Conservation (phyloP, 23 red algal genomes). For the Cyanidium caldarium region DNA sequence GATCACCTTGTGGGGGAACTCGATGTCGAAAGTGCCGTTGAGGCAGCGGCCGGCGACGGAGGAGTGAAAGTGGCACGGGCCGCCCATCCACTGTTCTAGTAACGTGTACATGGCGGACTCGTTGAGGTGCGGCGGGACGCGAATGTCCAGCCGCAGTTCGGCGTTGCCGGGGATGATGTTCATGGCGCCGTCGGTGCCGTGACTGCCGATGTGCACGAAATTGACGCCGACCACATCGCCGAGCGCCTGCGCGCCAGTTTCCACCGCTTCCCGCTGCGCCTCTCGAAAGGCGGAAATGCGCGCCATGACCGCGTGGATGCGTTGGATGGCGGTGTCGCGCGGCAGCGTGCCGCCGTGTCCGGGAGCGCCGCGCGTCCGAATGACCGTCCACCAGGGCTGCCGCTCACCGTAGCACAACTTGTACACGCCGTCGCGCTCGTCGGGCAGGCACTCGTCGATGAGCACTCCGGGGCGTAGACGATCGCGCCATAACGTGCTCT, state of each 20-base stretch:
- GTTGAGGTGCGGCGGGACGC: slow-evolving; percentile 48
- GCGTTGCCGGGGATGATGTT: slow-evolving; percentile 72
- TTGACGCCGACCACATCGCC: slow-evolving; percentile 64
- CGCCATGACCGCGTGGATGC: slow-evolving; percentile 18
- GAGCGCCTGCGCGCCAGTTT: slow-evolving; percentile 12
- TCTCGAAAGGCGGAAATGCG: slow-evolving; percentile 22
- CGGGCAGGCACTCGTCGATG: slow-evolving; percentile 72
- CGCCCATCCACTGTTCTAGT: slow-evolving; percentile 27
- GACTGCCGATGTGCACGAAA: slow-evolving; percentile 34
- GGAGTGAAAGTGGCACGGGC: neutral
- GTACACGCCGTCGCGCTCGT: slow-evolving; percentile 3
- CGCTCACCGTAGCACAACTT: slow-evolving; percentile 72
- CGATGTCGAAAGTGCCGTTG: slow-evolving; percentile 2
- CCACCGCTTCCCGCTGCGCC: neutral
- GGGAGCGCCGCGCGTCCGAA: slow-evolving; percentile 24
- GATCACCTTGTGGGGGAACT: slow-evolving; percentile 28
- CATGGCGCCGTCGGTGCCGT: slow-evolving; percentile 27
- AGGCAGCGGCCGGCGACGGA: neutral
- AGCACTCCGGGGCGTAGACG: slow-evolving; percentile 28
- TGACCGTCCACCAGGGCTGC: slow-evolving; percentile 56
- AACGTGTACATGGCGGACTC: slow-evolving; percentile 7
- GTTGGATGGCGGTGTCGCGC: slow-evolving; percentile 30
- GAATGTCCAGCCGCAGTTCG: slow-evolving; percentile 68
- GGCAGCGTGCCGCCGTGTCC: slow-evolving; percentile 82
- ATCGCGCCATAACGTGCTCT: slow-evolving; percentile 4